Evolutionary conservation across 805 yeast genomes (phyloP).

Genomic region (Candida ascalaphidarum): DNA sequence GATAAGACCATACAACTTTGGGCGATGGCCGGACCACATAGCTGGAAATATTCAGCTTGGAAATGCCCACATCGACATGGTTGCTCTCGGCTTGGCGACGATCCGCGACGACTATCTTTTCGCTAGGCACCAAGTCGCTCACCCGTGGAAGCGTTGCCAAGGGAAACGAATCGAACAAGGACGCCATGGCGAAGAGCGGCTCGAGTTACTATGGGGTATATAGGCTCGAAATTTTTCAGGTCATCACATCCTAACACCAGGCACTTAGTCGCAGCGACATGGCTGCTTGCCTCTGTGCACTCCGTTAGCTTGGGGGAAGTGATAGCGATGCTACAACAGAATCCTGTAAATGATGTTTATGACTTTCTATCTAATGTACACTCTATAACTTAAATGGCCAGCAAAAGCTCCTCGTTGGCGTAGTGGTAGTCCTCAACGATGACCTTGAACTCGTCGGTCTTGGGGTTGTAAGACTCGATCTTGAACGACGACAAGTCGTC

Average conservation of each 20-base stretch:
- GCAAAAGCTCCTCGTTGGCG: slow-evolving; percentile 33
- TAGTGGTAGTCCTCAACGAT: slow-evolving; percentile 31
- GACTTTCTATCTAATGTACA: neutral
- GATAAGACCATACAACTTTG: slow-evolving; percentile 46
- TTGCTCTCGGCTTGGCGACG: slow-evolving; percentile 16
- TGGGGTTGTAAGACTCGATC: slow-evolving; percentile 41
- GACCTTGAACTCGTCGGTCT: slow-evolving; percentile 34
- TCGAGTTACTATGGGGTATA: neutral
- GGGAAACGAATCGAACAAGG: slow-evolving; percentile 22
- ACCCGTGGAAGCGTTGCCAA: slow-evolving; percentile 24
- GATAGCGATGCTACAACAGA: neutral
- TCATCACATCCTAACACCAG: neutral
- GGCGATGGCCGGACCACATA: slow-evolving; percentile 49
- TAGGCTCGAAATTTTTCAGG: neutral
- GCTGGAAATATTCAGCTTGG: slow-evolving; percentile 44
- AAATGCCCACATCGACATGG: slow-evolving; percentile 41
- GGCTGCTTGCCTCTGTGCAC: neutral
- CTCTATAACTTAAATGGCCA: slow-evolving; percentile 4
- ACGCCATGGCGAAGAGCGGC: slow-evolving; percentile 3
- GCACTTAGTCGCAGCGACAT: neutral
- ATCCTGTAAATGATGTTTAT: neutral
- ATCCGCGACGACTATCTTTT: slow-evolving; percentile 16
- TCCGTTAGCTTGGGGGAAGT: neutral
- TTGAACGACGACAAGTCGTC: slow-evolving; percentile 59
- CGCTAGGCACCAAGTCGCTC: slow-evolving; percentile 15